Evolutionary conservation across 2,329 filamentous ascomycete genomes (phyloP), one percentile per base, ranked within the genome.

Genomic region (Sphaerulina vaccinii): DNA sequence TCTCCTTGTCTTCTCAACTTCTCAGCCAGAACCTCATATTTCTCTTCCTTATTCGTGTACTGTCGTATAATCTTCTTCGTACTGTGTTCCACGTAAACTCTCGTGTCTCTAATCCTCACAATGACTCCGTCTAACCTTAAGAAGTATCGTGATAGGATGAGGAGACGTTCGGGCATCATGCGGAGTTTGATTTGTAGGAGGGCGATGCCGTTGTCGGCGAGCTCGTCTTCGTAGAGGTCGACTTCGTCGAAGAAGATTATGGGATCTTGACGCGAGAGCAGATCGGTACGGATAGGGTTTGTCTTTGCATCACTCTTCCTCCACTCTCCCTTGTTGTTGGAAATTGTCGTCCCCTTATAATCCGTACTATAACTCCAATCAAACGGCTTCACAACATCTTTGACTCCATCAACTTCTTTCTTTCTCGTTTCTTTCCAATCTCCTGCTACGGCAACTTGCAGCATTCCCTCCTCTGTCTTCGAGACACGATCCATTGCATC

Each of bases 231-330:
- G 70, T 95, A 99, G 41, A 99, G 79, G 63, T 96, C 84, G 33
- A 99, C 90, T 64, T 97, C 90, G 73, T 97, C 92, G 68, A 95
- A 95, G 78, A 97, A 96, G 4, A 95, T 75, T 59, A 99, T 99
- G 0, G 93, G 93, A 68, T 99, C 93, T 11, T 89, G 87, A 24
- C 88, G 83, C 69, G 87, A 90, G 44, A 99, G 80, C 36, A 97
- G 80, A 63, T 92, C 89, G 51, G 96, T 79, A 3, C 93, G 91
- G 56, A 99, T 93, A 49, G 79, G 71, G 15, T 73, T 73, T n/a
- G 72, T 69, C 18, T 74, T 74, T 29, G 58, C 52, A 22, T 52
- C 49, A 3, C 65, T 64, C 37, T 49, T 47, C 49, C 53, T 54
- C 67, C 68, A 66, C 29, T 47, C 41, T 4, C 56, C 36, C 19